Base-by-base conservation (phyloP, 371 early-diverging fungal genomes). In the Nosema muscidifuracis region DNA sequence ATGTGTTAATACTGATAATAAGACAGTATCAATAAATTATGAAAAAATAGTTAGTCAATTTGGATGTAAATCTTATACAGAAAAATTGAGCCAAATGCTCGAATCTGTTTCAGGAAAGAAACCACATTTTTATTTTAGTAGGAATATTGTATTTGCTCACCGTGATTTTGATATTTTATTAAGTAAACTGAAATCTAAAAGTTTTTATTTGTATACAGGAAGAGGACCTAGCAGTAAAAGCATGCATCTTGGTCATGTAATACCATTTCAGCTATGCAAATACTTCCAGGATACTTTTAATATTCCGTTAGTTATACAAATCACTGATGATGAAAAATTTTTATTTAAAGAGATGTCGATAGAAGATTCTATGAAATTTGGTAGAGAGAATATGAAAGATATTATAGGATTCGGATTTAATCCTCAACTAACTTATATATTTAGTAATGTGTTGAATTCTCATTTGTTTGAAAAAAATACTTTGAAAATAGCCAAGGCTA, bases 261-360 rank as follows among this genome's bases (percentile, higher is more conserved):
- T 96, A 61, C 97, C 99, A 30, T 95, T 99, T 84, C 75, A 93
- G 38, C 92, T 99, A 74, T 95, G 95, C 87, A 91, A 95, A 89
- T 90, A 87, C 83, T 83, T 98, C 40, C 97, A 98, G 83, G 94
- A 97, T 20, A 89, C 91, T 16, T 95, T 98, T 85, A 88, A 92
- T 78, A 91, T 89, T 10, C 92, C 92, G 34, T 82, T 97, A 51
- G 97, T 98, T 15, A 91, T 98, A 73, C 99, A 98, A 81, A 86
- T 98, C 78, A 99, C 97, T 31, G 99, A 99, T 79, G 99, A 99
- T 79, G 99, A 99, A 85, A 99, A 99, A 87, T 97, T 91, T 85
- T 83, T 96, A 79, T 97, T 92, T 85, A 85, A 89, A 64, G 89
- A 90, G 44, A 83, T 95, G 73, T 91, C 89, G 44, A 73, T 93